Base-by-base conservation (phyloP, 1,284 basidiomycete species). In the Sanghuangporus sanghuang region DNA sequence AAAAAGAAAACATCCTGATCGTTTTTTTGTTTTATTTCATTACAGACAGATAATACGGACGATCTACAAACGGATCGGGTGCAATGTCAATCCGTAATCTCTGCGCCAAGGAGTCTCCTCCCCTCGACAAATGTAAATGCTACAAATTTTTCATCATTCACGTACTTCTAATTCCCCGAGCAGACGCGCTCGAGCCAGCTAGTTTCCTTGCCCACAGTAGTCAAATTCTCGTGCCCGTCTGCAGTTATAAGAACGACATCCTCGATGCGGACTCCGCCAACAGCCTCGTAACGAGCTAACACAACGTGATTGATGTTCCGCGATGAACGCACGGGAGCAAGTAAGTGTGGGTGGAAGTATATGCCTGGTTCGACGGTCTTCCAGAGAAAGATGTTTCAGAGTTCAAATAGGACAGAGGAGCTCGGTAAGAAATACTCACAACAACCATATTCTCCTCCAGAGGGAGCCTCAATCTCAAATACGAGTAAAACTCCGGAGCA, bases 201-300 rank as follows among this genome's bases (percentile, higher is more conserved):
- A 5, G 87, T 81, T 67, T 92, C 92, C 71, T 91, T 91, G 59
- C 80, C 83, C 3, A 93, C 90, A 2, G 84, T 89, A 0, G 93
- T 95, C 67, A 95, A 71, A 73, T 93, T 94, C 78, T 92, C 87
- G 67, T 81, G 84, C 2, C 86, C 87, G 5, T 75, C 77, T 61
- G 80, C 74, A 0, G 84, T 90, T 66, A 95, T 88, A 1, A 90
- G 74, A 3, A 96, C 83, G 16, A 90, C 93, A 73, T 96, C 95
- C 73, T 97, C 94, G 67, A 96, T 95, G 55, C 94, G 78, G 1
- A 97, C 90, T 0, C 94, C 95, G 16, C 94, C 95, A 23, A 96
- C 89, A 50, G 77, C 75, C 70, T 91, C 86, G 70, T 93, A 96
- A 67, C 77, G 77, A 72, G 83, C 82, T 64, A 96, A 78, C 11